Evolutionary conservation across 805 yeast species (phyloP), one percentile per base, ranked within the genome.

Genomic region (Metschnikowia orientalis): DNA sequence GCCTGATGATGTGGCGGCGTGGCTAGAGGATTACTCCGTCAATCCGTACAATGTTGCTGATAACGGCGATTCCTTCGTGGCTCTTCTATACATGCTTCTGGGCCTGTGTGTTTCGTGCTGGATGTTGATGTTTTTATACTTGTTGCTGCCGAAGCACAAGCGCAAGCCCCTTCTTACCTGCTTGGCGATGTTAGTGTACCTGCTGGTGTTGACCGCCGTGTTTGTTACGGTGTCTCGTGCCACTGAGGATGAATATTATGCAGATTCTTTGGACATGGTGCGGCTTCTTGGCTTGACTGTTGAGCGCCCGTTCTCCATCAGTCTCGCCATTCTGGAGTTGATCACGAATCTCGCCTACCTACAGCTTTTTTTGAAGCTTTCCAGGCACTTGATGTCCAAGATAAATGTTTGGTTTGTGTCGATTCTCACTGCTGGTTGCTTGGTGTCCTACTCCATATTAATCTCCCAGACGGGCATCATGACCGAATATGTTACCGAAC

Each of bases 51-150:
- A 57, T 37, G 43, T 47, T 15, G 35, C 50, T 9, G 62, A 61
- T 37, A 59, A 59, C 38, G 71, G 70, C n/a, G 66, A 61, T 40
- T 48, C 63, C 13, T 61, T 62, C 38, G 63, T 66, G 24, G 67
- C 71, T 13, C 56, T 77, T 3, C 56, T 73, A 26, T 78, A 75
- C 54, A 70, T 71, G n/a, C 50, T 71, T 4, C 66, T 75, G 34
- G 75, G 79, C 0, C 62, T 74, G 12, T 75, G 77, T 39, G 74
- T 76, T 5, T 69, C 80, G 10, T 64, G 79, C 17, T 85, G 94
- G 94, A 75, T 83, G 76, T 61, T 85, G 16, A 57, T 80, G 31
- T 40, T 81, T 11, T 56, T 82, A 20, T 61, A 81, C 26, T 49
- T 73, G 13, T 51, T 84, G 19, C 69, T 76, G 13, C 74, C 71